Evolutionary conservation across 2,329 filamentous ascomycete genomes (phyloP), one percentile per base, ranked within the genome.

Genomic region (Fusarium nematophilum): DNA sequence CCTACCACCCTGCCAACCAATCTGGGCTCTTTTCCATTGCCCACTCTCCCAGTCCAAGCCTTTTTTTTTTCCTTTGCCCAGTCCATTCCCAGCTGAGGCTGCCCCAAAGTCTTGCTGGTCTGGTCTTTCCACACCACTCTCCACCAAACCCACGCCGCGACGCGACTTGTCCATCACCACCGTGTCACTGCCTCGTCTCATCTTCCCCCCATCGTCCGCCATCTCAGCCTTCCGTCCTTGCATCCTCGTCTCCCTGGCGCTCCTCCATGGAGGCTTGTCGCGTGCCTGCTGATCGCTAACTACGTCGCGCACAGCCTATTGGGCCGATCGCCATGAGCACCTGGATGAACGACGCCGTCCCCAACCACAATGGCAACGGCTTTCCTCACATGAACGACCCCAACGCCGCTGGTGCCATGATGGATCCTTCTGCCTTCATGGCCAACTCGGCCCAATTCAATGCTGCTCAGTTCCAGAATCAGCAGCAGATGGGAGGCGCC

Each of bases 281-380:
- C 64, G 67, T 75, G 68, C 67, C 70, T 72, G 68, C 72, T 76
- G 70, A 76, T 78, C 71, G 75, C 78, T 81, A 75, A 83, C 80
- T 70, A 74, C 71, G 72, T 70, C 68, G 68, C 72, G 70, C 69
- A 70, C 71, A 78, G 76, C 71, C 75, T 75, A 80, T 79, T 73
- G 71, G 75, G 74, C 70, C 74, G 74, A 75, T 79, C 75, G 83
- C 83, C 81, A 89, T 89, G 86, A 89, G 83, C 81, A 85, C 86
- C 80, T 89, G 86, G 87, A 88, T 89, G 82, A 89, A 88, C 78
- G 86, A 90, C 76, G 81, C 86, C 78, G 82, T 87, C 79, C 83
- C 84, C 70, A 89, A 87, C 77, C 86, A 88, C 78, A 87, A 88
- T 87, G 85, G 85, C 81, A 86, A 85, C 80, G 83, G 83, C 79